Evolutionary conservation across 495 filamentous ascomycete species (phyloP), one percentile per base, ranked within the genome.

Genomic region (Hyphodiscus hymeniophilus): DNA sequence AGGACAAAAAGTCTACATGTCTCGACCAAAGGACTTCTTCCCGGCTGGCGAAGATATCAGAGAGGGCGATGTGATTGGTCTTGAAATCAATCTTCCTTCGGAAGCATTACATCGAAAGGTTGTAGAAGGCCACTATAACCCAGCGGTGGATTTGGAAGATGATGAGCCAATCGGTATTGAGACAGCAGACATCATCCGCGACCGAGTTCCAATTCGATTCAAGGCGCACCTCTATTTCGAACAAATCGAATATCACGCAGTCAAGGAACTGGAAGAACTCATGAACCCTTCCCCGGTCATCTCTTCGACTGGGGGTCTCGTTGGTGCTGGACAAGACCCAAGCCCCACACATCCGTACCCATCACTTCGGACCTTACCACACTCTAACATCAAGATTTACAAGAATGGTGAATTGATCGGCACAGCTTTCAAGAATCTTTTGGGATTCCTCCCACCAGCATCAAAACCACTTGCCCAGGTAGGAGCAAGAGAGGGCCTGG

Each of bases 181-280:
- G 4, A 67, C 66, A 3, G 60, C 76, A 0, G 87, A 97, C 63
- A 85, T 95, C 47, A 86, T 99, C 44, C 85, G 94, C 50, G 94
- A 97, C 61, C 82, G 94, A 31, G 84, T 95, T 35, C 90, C 91
- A 2, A 94, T 97, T 51, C 80, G 89, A 13, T 95, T 90, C 65
- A 95, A 95, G 66, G 78, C 81, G 42, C 85, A 92, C 61, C 82
- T 89, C 42, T 95, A 90, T 66, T 95, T 95, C 66, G 94, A 98
- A 62, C 84, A 89, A 59, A 89, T 90, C 50, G 94, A 96, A 58
- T 91, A 95, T 60, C 84, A 86, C 52, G 66, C 85, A 1, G 83
- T 84, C 2, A 96, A 96, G 65, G 84, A 92, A 38, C 78, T 96
- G 17, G 91, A 95, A 52, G 83, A 91, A 32, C 73, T 89, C 23